phyloP scores from a whole-genome alignment of 106 monocot species.

The Agapanthus africanus region DNA sequence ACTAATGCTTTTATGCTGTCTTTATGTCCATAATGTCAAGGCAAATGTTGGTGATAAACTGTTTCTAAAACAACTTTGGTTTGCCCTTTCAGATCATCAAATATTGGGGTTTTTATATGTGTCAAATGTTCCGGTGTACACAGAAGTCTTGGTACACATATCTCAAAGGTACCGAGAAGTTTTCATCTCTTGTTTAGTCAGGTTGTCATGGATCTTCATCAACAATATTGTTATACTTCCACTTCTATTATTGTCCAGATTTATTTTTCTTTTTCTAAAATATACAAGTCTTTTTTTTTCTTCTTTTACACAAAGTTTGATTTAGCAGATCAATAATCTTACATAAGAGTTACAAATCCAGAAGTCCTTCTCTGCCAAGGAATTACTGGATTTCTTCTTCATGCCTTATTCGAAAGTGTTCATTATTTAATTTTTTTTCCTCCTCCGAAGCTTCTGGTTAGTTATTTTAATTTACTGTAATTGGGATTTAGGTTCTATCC shows the following conservation, averaged over 20 bases:
- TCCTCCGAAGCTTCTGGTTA: not conserved
- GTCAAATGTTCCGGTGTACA: slow-evolving; percentile 51
- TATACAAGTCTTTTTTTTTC: not conserved
- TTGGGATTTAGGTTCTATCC: slow-evolving; percentile 68
- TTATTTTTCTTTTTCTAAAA: too few species aligned
- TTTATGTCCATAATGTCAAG: too few species aligned
- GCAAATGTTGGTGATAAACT: not conserved
- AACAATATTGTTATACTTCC: not conserved
- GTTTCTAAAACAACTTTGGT: not conserved
- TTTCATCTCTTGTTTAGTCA: not conserved
- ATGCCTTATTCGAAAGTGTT: not conserved
- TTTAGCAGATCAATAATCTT: not conserved
- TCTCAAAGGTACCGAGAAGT: slow-evolving; percentile 40
- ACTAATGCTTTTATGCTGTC: too few species aligned
- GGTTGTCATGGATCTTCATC: not conserved
- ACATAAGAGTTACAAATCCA: too few species aligned
- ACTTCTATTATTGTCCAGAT: not conserved
- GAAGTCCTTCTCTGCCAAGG: not conserved
- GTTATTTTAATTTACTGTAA: not conserved
- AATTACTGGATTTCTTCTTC: not conserved
- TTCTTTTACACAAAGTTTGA: not conserved
- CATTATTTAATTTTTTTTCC: not conserved
- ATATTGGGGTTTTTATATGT: slow-evolving; percentile 65
- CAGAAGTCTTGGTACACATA: slow-evolving; percentile 51
- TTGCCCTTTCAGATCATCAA: slow-evolving; percentile 37